Evolutionary conservation across 1,284 basidiomycete species (phyloP), one percentile per base, ranked within the genome.

Genomic region (Anthracocystis walkeri): DNA sequence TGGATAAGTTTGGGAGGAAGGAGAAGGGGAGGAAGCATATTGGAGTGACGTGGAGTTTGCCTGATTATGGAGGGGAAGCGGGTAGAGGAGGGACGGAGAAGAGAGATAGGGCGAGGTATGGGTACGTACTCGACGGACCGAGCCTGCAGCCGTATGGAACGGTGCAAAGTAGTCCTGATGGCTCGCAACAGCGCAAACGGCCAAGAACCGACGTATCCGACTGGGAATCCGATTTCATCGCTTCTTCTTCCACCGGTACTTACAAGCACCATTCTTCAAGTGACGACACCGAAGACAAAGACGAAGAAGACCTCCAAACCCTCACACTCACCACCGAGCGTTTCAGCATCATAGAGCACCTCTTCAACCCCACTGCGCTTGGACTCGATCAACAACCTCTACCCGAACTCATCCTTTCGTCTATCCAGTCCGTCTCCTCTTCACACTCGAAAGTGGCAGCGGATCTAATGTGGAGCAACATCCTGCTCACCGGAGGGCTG

Each of bases 401-500:
- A 18, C 88, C 93, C 25, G 89, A 89, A 60, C 90, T 91, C 6
- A 90, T 97, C 60, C 91, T 91, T 38, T 83, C 89, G 62, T 91
- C 91, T 61, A 94, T 97, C 62, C 16, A 45, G 35, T 53, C 52
- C 2, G 46, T 69, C 12, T 25, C 52, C n/a, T 7, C 35, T 20
- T 48, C 44, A 1, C 2, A 21, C 8, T 35, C 92, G 0, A 87
- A 89, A 53, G 92, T 94, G 78, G 70, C 56, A 7, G 92, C 91
- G 76, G 94, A 93, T 27, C 90, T 97, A 90, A 94, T 94, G 86
- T 97, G 94, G 94, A 90, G 90, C 41, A 94, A 97, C 84, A 94
- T 98, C 71, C 91, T 93, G 6, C 87, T 97, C 65, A 89, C 94
- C 74, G 95, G 95, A 55, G 95, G 95, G 7, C 91, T 90, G 81